phyloP scores from a whole-genome alignment of 2,329 filamentous ascomycete species.

The Clarireedia sp. region DNA sequence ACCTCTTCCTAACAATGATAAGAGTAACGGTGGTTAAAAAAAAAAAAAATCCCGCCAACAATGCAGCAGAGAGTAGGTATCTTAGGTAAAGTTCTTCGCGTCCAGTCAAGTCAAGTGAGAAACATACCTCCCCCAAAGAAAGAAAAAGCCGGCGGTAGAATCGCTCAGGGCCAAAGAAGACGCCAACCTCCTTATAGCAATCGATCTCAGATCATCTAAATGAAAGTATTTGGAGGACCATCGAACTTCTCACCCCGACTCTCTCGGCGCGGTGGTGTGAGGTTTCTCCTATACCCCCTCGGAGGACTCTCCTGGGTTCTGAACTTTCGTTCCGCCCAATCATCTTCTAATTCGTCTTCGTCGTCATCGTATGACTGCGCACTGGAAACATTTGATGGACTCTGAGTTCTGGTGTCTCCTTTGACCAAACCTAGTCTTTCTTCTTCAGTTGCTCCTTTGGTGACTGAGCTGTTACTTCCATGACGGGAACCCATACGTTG shows the following conservation, averaged over 20 bases:
- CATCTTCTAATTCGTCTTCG: slow-evolving; percentile 11
- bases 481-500: slow-evolving; percentile 33
- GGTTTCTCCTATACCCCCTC: not conserved
- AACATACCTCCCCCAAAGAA: too few relatives aligned
- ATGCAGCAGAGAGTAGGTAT: too few relatives aligned
- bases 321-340: not conserved
- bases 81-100: too few relatives aligned
- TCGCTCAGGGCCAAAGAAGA: too few relatives aligned
- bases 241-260: not conserved
- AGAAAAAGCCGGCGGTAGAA: too few relatives aligned
- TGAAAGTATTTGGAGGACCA: not conserved
- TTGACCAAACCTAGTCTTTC: slow-evolving; percentile 77
- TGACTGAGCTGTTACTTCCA: slow-evolving; percentile 30
- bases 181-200: too few relatives aligned
- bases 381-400: slow-evolving; percentile 9
- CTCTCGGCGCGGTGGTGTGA: not conserved
- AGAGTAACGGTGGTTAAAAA: not conserved
- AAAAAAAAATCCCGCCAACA: not conserved
- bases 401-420: slow-evolving; percentile 44
- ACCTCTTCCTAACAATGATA: not conserved
- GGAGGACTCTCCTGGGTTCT: not conserved
- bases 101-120: too few relatives aligned
- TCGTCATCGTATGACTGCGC: slow-evolving; percentile 20
- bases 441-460: slow-evolving; percentile 64
- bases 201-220: too few relatives aligned